Evolutionary conservation across 768 basidiomycete species (phyloP).

Genomic region (Psilocybe tampanensis): DNA sequence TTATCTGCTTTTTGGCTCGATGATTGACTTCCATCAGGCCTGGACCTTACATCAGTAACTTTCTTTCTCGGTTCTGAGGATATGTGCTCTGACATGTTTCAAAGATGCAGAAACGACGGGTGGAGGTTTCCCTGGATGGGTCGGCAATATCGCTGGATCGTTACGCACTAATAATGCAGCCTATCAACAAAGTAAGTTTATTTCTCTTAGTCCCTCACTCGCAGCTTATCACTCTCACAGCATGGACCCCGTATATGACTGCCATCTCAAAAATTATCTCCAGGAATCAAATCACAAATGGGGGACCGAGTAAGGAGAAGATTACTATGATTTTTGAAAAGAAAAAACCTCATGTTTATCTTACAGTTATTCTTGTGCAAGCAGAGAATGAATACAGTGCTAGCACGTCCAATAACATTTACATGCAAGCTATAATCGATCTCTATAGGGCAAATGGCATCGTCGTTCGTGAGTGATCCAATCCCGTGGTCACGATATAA

Average conservation of each 20-base stretch:
- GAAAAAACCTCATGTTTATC: not conserved
- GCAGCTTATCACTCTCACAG: constrained; percentile 21
- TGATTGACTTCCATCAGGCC: constrained; percentile 31
- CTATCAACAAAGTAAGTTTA: constrained; percentile 42
- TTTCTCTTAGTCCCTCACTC: not conserved
- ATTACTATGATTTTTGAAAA: not conserved
- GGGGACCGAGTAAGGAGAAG: constrained; percentile 50
- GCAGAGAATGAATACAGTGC: constrained; percentile 59
- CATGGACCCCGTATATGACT: constrained; percentile 61
- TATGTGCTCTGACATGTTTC: not conserved
- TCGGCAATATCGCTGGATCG: constrained; percentile 51
- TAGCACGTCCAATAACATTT: constrained; percentile 41
- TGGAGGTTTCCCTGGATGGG: constrained; percentile 63
- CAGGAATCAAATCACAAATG: constrained; percentile 58
- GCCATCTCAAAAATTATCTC: constrained; percentile 50
- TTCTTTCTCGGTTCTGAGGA: not conserved
- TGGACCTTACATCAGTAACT: constrained; percentile 54
- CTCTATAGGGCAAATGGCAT: constrained; percentile 47
- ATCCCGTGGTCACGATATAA: not conserved
- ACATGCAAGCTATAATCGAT: constrained; percentile 54
- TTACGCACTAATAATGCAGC: constrained; percentile 52
- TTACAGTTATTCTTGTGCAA: constrained; percentile 49
- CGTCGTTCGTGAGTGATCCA: constrained; percentile 42
- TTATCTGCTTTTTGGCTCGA: not conserved
- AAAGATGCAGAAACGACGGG: constrained; percentile 54